Conservation (phyloP, 495 filamentous ascomycete species). For the Tuber aestivum region DNA sequence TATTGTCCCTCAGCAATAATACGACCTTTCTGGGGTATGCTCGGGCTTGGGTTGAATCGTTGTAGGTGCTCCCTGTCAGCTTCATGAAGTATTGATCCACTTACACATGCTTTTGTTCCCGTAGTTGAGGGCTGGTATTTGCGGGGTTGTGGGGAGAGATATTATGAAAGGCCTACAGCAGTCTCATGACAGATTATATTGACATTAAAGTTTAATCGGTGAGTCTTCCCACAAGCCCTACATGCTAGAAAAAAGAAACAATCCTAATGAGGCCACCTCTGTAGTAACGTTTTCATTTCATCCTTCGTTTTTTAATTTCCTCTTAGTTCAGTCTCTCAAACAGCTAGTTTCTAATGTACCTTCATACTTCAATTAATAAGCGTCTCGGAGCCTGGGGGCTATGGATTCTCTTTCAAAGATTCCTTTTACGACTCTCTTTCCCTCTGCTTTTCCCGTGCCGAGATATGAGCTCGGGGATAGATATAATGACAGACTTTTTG, state of each 20-base stretch:
- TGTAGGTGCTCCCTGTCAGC: not conserved
- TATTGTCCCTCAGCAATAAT: not conserved
- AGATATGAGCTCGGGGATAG: not conserved
- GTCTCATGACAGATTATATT: not conserved
- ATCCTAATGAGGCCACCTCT: not conserved
- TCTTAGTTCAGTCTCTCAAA: not conserved
- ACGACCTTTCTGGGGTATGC: not conserved
- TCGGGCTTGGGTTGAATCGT: not conserved
- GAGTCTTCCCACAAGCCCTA: not conserved
- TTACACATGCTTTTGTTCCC: not conserved
- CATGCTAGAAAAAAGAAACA: not conserved
- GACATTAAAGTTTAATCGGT: not conserved
- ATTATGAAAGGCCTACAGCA: not conserved
- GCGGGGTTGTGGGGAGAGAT: not conserved
- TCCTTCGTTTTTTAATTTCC: not conserved
- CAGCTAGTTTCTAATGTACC: not conserved
- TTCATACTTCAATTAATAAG: not conserved
- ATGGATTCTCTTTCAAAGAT: not conserved
- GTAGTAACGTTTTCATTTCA: not conserved
- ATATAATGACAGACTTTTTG: not conserved
- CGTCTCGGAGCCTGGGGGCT: not conserved
- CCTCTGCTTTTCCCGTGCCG: not conserved
- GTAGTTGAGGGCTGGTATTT: not conserved
- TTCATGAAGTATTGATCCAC: not conserved
- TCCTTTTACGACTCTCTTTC: not conserved